These are phyloP conservation scores for Kazachstania sp. DNA, from an alignment of 1,139 yeast genomes.

Conservation along the genomic window DNA sequence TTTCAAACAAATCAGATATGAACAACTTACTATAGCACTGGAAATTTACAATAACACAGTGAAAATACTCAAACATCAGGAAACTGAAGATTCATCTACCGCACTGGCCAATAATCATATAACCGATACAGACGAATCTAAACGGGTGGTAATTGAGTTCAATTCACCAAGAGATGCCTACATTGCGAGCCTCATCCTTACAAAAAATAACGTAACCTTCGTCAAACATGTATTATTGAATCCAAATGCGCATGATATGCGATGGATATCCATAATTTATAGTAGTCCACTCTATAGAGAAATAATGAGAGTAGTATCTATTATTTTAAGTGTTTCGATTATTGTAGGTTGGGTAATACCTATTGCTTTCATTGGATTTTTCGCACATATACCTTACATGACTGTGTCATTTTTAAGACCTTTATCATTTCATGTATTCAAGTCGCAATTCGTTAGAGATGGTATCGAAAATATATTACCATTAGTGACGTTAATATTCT, in stretches of 20 bases:
- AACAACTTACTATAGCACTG: neutral
- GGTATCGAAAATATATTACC: constrained; percentile 53
- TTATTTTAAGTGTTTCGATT: constrained; percentile 38
- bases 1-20: neutral
- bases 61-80: neutral
- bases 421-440: constrained; percentile 37
- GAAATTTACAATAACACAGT: neutral
- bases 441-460: constrained; percentile 48
- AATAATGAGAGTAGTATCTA: constrained; percentile 37
- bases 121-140: neutral
- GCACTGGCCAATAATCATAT: no score
- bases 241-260: constrained; percentile 48
- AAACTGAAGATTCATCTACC: no score
- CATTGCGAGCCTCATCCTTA: constrained; percentile 46
- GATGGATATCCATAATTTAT: constrained; percentile 47
- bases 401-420: constrained; percentile 48
- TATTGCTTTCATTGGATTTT: constrained; percentile 58
- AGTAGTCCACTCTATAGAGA: constrained; percentile 30
- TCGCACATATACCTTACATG: constrained; percentile 56
- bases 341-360: constrained; percentile 62
- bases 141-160: constrained; percentile 49
- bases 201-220: constrained; percentile 37
- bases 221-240: constrained; percentile 38
- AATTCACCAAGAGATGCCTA: constrained; percentile 41
- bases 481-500: constrained; percentile 47